Evolutionary conservation across 2,329 filamentous ascomycete genomes (phyloP), one percentile per base, ranked within the genome.

Genomic region (Fusarium drepaniforme): DNA sequence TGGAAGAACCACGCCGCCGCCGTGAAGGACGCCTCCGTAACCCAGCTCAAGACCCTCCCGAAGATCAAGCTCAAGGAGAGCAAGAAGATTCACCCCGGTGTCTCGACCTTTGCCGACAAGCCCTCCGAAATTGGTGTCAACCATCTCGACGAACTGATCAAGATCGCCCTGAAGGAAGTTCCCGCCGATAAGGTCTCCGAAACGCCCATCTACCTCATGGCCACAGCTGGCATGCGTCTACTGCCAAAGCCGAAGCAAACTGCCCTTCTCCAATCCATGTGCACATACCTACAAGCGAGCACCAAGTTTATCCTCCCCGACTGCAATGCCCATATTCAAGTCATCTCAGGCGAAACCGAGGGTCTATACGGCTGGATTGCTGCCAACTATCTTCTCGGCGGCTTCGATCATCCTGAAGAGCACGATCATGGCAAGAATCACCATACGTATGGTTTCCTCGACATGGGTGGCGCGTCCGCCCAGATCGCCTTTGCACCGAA

Each of bases 401-500:
- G 95, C 5, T 98, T 99, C 78, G 94, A 98, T 81, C 87, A 89
- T 21, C 92, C 94, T 0, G 86, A 92, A 61, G 85, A 91, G 16
- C 94, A 98, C 78, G 86, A 90, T 64, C 95, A 98, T 82, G 95
- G 95, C 63, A 95, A 97, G 75, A 91, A 90, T 30, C 97, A 98
- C 81, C 94, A 96, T 80, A 99, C 97, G 0, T 99, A 98, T 82
- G 97, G 97, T 1, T 99, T 99, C 80, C 86, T 99, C 71, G 97
- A 99, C 81, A 99, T 99, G 97, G 97, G 97, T 60, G 97, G 97
- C 62, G 97, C 97, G 30, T 98, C 96, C 0, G 96, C 97, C 18
- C 97, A 99, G 84, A 98, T 99, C 80, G 97, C 97, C 0, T 99
- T 99, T 83, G 96, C 96, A 3, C 97, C 97, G 1, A 99, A 99